Base-by-base conservation (phyloP, 805 yeast genomes). In the Barnettozyma pratensis region DNA sequence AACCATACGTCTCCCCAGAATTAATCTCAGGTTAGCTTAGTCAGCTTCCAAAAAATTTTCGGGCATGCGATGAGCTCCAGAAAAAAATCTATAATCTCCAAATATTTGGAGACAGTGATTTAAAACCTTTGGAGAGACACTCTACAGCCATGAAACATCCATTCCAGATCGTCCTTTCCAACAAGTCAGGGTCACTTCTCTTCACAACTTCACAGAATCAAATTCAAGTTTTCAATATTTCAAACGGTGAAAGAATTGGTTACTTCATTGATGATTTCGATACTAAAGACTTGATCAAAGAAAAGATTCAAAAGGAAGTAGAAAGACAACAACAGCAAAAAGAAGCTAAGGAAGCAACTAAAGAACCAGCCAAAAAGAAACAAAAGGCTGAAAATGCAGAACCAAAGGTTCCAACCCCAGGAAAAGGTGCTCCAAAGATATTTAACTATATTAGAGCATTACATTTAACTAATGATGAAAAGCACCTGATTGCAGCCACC, bases 361-460 rank as follows among this genome's bases (percentile, higher is more conserved):
- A 51, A 26, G 52, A 57, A 37, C 62, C 65, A 10, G 42, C 57
- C 1, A 48, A 54, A 39, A 71, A 70, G 57, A 71, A 69, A 50
- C 56, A 59, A 25, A 72, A 69, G 48, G 55, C 50, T 12, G 67
- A 64, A 45, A 63, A 63, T 44, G 58, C 64, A n/a, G 66, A 70
- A 44, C 69, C 84, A 11, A 81, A 81, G 57, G 62, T 77, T 8
- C 84, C 86, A 19, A 72, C 72, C 6, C 82, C 87, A 14, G 86
- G 87, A 2, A 75, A 81, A 1, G 89, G 87, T 7, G 86, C 86
- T 4, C 86, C 87, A 27, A 80, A 79, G 44, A 73, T 79, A 28
- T 80, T 75, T 62, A 83, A 83, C 52, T 81, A 84, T 56, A 79
- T 91, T 43, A 76, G 96, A 62, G 75, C 81, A 26, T 64, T 91